These are phyloP conservation scores for Tremellales sp. DNA, from an alignment of 1,284 basidiomycete genomes.

Conservation along the genomic window DNA sequence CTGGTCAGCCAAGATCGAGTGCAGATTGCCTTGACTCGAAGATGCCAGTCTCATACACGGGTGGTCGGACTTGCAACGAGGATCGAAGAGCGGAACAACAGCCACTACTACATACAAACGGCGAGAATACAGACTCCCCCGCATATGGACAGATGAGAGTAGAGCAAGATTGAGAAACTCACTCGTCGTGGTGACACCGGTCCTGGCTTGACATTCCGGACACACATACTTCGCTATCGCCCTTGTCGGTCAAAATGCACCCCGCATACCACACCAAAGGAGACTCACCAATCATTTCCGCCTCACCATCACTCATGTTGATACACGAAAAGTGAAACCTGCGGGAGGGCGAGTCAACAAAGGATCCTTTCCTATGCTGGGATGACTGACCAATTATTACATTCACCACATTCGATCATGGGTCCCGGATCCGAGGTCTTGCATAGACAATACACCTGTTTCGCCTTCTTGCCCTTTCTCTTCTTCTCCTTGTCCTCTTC, in stretches of 20 bases:
- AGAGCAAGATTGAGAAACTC: slow-evolving; percentile 20
- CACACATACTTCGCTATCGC: slow-evolving; percentile 37
- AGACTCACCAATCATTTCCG: slow-evolving; percentile 39
- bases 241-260: slow-evolving; percentile 2
- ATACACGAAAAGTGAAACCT: slow-evolving; percentile 46
- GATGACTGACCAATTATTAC: slow-evolving; percentile 39
- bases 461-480: slow-evolving; percentile 14
- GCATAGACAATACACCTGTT: slow-evolving; percentile 36
- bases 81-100: not conserved
- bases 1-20: too few relatives aligned
- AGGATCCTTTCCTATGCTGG: not conserved
- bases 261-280: not conserved
- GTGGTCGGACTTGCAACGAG: too few relatives aligned
- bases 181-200: slow-evolving; percentile 34
- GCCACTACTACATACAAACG: slow-evolving; percentile 1
- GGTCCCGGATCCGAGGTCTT: slow-evolving; percentile 27
- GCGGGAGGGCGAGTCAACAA: slow-evolving; percentile 6
- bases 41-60: too few relatives aligned
- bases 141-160: not conserved
- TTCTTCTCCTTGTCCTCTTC: slow-evolving; percentile 22
- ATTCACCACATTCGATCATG: slow-evolving; percentile 46
- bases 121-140: not conserved
- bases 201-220: slow-evolving; percentile 24
- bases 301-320: slow-evolving; percentile 26
- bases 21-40: too few relatives aligned